phyloP scores from a whole-genome alignment of 495 filamentous ascomycete species.

The Aspergillus homomorphus region DNA sequence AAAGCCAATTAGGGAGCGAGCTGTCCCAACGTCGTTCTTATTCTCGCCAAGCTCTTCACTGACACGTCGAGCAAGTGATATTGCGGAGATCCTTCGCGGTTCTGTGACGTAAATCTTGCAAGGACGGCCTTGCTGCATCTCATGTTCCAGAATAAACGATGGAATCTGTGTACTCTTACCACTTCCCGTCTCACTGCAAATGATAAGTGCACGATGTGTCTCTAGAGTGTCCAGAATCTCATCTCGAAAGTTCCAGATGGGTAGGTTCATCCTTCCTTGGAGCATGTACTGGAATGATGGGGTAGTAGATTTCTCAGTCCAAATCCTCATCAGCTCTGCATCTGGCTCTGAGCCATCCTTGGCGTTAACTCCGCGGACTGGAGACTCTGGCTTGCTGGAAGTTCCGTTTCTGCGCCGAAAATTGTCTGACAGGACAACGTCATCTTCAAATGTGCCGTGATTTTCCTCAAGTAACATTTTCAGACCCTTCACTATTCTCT shows the following conservation, averaged over 20 bases:
- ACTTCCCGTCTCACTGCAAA: constrained; percentile 94
- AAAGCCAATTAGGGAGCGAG: constrained; percentile 84
- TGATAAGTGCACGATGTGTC: constrained; percentile 74
- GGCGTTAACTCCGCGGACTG: constrained; percentile 27
- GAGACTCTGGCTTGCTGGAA: constrained; percentile 45
- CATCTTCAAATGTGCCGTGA: constrained; percentile 55
- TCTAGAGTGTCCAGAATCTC: constrained; percentile 72
- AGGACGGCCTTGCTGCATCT: constrained; percentile 70
- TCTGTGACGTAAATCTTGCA: constrained; percentile 96
- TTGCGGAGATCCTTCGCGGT: constrained; percentile 92
- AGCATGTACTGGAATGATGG: constrained; percentile 50
- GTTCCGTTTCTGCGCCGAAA: constrained; percentile 61
- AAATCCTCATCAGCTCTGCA: constrained; percentile 59
- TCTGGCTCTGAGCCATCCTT: constrained; percentile 42
- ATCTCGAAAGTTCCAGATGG: constrained; percentile 82
- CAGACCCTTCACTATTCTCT: constrained; percentile 50
- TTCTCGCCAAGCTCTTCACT: constrained; percentile 91
- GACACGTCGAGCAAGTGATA: constrained; percentile 85
- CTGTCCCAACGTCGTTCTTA: constrained; percentile 75
- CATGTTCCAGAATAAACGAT: constrained; percentile 84
- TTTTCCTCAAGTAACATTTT: constrained; percentile 48
- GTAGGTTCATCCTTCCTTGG: constrained; percentile 63
- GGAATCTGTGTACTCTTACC: constrained; percentile 98
- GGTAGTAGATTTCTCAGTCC: constrained; percentile 64
- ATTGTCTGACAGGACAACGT: constrained; percentile 67